Conservation (phyloP, 257 asterid species). For the Knoxia roxburghii region DNA sequence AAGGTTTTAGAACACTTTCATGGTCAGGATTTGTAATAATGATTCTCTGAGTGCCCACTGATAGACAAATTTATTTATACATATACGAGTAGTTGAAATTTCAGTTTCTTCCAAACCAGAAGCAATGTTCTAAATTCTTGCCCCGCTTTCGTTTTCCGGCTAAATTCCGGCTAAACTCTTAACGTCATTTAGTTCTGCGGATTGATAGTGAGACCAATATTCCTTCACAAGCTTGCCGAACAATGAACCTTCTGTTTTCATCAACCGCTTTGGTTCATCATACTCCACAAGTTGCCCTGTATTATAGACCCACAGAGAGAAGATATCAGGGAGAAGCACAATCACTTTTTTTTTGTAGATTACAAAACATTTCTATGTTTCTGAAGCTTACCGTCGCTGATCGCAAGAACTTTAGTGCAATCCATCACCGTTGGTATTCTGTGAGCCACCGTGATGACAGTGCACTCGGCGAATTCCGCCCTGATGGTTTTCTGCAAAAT, state of each 20-base stretch:
- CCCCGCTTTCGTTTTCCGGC: neutral
- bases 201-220: conserved; percentile 69
- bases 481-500: conserved; percentile 80
- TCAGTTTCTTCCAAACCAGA: neutral
- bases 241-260: conserved; percentile 66
- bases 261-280: conserved; percentile 71
- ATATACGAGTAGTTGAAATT: neutral
- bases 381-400: conserved; percentile 68
- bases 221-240: conserved; percentile 83
- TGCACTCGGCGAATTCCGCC: conserved; percentile 67
- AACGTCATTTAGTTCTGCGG: conserved; percentile 41
- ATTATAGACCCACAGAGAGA: too few relatives aligned
- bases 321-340: too few relatives aligned
- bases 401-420: conserved; percentile 81
- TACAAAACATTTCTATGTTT: too few relatives aligned
- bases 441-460: conserved; percentile 91
- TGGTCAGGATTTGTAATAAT: neutral
- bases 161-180: neutral
- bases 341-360: too few relatives aligned
- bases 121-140: too few relatives aligned
- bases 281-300: conserved; percentile 76
- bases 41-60: neutral
- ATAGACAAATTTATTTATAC: neutral
- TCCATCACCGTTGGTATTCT: conserved; percentile 97
- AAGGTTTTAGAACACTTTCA: neutral